Conservation (phyloP, 768 basidiomycete genomes). For the Xerocomus spinulosus region DNA sequence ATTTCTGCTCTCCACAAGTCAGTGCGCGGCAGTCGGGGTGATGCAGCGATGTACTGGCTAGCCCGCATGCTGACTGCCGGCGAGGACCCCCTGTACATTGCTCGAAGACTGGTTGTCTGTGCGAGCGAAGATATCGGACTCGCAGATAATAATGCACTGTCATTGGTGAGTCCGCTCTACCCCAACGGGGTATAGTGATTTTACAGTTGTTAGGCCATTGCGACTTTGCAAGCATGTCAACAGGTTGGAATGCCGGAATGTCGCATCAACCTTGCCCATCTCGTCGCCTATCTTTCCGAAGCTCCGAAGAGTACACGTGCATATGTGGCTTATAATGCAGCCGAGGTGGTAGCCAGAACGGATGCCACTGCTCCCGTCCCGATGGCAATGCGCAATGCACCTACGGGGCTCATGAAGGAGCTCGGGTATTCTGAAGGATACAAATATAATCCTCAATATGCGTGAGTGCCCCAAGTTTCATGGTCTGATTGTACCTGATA, state of each 20-base stretch:
- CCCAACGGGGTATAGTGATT: constrained; percentile 5
- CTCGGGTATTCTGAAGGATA: constrained; percentile 66
- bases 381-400: constrained; percentile 70
- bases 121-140: constrained; percentile 86
- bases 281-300: constrained; percentile 75
- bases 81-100: constrained; percentile 77
- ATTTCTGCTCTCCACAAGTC: constrained; percentile 83
- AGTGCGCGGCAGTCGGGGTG: constrained; percentile 69
- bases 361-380: constrained; percentile 61
- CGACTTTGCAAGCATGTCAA: constrained; percentile 62
- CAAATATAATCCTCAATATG: constrained; percentile 56
- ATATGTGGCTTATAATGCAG: constrained; percentile 72
- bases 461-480: constrained; percentile 30
- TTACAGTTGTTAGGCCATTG: constrained; percentile 46
- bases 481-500: background rate
- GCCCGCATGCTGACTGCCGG: constrained; percentile 78
- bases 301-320: constrained; percentile 77
- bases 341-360: constrained; percentile 55
- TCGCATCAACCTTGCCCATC: constrained; percentile 72
- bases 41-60: constrained; percentile 85
- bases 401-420: constrained; percentile 64
- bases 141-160: constrained; percentile 72
- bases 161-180: constrained; percentile 45
- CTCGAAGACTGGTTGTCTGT: constrained; percentile 68
- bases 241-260: constrained; percentile 79